Percentiles rank a stretch among this genome's conserved stretches.
Conservation (phyloP, 176 grass and related monocot genomes). For the Aegilops tauschii region DNA sequence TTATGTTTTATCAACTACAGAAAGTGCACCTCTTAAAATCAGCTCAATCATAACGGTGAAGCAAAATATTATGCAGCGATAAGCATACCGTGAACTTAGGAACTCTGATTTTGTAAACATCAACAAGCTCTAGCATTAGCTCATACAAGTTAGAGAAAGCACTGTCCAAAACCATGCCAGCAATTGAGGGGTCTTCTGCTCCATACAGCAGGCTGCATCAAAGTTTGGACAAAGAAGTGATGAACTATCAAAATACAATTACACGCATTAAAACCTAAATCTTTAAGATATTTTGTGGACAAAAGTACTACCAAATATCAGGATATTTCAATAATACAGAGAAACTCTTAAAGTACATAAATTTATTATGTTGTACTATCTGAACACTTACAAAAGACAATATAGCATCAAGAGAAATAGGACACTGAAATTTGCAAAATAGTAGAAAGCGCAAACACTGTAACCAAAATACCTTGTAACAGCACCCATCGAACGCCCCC, state of each 20-base stretch:
- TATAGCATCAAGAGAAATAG: slow-evolving; percentile 1
- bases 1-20: not conserved
- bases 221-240: slow-evolving; percentile 16
- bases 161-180: slow-evolving; percentile 98
- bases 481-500: slow-evolving; percentile 99
- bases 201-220: slow-evolving; percentile 75
- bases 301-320: not conserved
- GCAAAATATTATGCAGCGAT: slow-evolving; percentile 20
- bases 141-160: slow-evolving; percentile 98
- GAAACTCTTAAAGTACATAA: not conserved
- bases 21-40: not conserved
- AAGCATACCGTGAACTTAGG: slow-evolving; percentile 94
- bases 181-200: slow-evolving; percentile 99
- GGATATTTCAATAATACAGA: not conserved
- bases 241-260: slow-evolving; percentile 22
- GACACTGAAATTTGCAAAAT: not conserved
- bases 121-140: slow-evolving; percentile 96
- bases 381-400: not conserved
- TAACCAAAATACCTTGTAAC: slow-evolving; percentile 75
- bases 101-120: slow-evolving; percentile 99
- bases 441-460: slow-evolving; percentile 15
- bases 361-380: not conserved
- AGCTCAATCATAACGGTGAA: not conserved
- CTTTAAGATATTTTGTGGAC: slow-evolving; percentile 12
- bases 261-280: slow-evolving; percentile 20